Evolutionary conservation across 805 yeast genomes (phyloP).

Genomic region (Kuraishia ogatae): DNA sequence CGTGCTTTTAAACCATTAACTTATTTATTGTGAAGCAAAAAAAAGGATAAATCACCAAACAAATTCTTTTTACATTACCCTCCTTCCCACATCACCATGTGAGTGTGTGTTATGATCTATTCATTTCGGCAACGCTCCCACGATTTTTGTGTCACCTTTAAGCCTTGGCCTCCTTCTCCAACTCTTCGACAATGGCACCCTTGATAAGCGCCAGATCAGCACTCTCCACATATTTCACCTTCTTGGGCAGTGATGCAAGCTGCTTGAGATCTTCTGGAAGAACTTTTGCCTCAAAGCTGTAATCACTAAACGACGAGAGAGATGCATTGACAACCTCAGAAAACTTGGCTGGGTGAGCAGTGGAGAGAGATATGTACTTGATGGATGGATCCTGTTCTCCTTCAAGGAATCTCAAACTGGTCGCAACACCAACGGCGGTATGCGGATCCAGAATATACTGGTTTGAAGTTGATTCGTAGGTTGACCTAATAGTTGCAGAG

Average conservation of each 20-base stretch:
- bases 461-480: constrained; percentile 48
- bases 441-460: constrained; percentile 93
- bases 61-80: too few species aligned
- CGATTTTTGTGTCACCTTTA: background rate
- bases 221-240: constrained; percentile 59
- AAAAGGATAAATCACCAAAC: too few species aligned
- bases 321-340: constrained; percentile 92
- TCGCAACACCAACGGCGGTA: constrained; percentile 87
- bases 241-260: constrained; percentile 63
- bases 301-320: constrained; percentile 52
- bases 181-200: constrained; percentile 63
- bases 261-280: constrained; percentile 81
- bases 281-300: constrained; percentile 82
- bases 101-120: background rate
- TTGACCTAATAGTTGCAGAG: constrained; percentile 62
- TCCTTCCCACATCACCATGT: too few species aligned
- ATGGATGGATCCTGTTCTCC: constrained; percentile 26
- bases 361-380: constrained; percentile 70
- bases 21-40: too few species aligned
- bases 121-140: background rate
- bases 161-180: constrained; percentile 32
- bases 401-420: constrained; percentile 55
- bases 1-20: too few species aligned
- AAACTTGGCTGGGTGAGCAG: constrained; percentile 99
- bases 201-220: constrained; percentile 73